A percentile compares a stretch with the other conserved stretches of the same genome.
These are phyloP conservation scores for Mucor circinelloides DNA, from an alignment of 371 early-diverging fungal genomes.

Conservation along the genomic window DNA sequence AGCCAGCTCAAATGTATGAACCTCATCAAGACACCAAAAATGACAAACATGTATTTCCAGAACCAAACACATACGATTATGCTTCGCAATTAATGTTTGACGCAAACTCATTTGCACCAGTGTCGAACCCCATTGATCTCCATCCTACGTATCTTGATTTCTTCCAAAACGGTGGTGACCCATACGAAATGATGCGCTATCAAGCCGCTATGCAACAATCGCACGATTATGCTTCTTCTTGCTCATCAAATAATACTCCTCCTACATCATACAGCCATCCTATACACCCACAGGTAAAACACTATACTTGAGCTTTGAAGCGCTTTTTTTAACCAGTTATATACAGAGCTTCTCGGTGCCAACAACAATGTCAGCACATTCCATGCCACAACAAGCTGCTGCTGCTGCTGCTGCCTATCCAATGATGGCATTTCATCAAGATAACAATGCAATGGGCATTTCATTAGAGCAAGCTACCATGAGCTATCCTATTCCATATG, in stretches of 20 bases:
- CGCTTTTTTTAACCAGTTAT: background rate
- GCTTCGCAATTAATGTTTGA: conserved; percentile 25
- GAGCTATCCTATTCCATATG: conserved; percentile 21
- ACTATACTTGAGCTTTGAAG: background rate
- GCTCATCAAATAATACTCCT: conserved; percentile 13
- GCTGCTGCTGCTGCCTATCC: conserved; percentile 14
- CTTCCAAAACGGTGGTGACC: conserved; percentile 11
- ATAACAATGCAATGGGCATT: conserved; percentile 2
- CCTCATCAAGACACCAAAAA: conserved; percentile 17
- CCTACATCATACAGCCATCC: conserved; percentile 8
- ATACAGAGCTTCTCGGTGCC: background rate
- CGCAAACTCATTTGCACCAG: conserved; percentile 19
- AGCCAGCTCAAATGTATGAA: conserved; percentile 7
- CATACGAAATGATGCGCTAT: conserved; percentile 24
- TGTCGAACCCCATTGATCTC: conserved; percentile 19
- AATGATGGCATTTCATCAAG: conserved; percentile 23
- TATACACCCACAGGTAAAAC: conserved; percentile 10
- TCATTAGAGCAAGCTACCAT: conserved; percentile 10
- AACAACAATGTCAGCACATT: background rate
- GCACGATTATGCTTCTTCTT: conserved; percentile 25
- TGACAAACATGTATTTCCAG: conserved; percentile 20
- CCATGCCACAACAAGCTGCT: background rate
- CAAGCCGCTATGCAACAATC: conserved; percentile 22
- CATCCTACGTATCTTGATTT: conserved; percentile 15
- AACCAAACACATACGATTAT: conserved; percentile 25